These are phyloP conservation scores for Talaromyces trachyspermus DNA, from an alignment of 495 filamentous ascomycete genomes.

Conservation along the genomic window DNA sequence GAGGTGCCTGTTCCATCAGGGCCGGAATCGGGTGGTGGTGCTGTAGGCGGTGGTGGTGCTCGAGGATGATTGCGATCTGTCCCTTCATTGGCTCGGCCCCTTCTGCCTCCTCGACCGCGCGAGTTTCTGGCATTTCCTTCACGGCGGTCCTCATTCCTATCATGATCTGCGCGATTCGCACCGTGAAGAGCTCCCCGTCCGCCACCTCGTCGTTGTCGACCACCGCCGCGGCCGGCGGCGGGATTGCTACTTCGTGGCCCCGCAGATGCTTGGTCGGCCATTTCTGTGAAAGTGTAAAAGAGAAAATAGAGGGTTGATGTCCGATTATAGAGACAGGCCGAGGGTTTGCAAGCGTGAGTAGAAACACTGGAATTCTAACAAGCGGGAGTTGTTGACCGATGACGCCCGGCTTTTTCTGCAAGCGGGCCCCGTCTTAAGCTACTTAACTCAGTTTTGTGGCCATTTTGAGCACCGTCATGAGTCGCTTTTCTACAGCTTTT, in stretches of 20 bases:
- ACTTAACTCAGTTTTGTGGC: too few relatives aligned
- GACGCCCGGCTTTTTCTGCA: too few relatives aligned
- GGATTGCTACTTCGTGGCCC: background rate
- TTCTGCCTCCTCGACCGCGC: slow-evolving; percentile 7
- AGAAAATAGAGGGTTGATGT: background rate
- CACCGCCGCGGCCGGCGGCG: slow-evolving; percentile 8
- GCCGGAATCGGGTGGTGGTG: background rate
- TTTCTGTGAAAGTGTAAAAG: background rate
- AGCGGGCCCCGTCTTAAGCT: too few relatives aligned
- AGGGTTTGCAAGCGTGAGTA: too few relatives aligned
- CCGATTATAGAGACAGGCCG: too few relatives aligned
- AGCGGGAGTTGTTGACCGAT: too few relatives aligned
- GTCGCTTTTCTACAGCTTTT: background rate
- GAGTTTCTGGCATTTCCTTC: background rate
- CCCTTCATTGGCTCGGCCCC: slow-evolving; percentile 3
- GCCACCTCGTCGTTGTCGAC: slow-evolving; percentile 14
- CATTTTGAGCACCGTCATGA: background rate
- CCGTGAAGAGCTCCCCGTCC: slow-evolving; percentile 5
- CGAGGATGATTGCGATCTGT: background rate
- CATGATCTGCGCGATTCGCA: background rate
- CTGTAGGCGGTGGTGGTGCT: background rate
- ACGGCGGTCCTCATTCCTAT: background rate
- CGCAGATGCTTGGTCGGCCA: slow-evolving; percentile 2
- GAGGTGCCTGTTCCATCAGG: slow-evolving; percentile 26
- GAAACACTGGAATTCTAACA: too few relatives aligned